phyloP scores from a whole-genome alignment of 2,329 filamentous ascomycete genomes.

The Colletotrichum aenigma region DNA sequence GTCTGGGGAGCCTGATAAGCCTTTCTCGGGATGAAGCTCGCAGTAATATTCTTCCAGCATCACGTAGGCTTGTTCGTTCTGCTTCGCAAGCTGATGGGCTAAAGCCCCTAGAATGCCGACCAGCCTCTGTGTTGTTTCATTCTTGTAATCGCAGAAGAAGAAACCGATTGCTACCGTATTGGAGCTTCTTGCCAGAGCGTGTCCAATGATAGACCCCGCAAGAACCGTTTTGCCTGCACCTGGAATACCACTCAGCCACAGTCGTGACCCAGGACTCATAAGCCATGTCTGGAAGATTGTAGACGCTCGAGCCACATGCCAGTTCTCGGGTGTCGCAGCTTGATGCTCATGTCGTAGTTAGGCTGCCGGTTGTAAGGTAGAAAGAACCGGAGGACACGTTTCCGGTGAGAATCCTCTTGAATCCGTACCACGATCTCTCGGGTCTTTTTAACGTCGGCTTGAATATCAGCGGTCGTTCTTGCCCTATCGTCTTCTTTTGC shows the following conservation, averaged over 20 bases:
- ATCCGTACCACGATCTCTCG: not conserved
- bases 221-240: conserved; percentile 1
- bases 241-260: not conserved
- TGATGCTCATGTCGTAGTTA: not conserved
- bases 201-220: not conserved
- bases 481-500: not conserved
- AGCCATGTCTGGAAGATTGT: not conserved
- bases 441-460: not conserved
- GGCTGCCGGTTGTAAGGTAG: not conserved
- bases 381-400: not conserved
- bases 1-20: not conserved
- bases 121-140: not conserved
- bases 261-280: accelerated
- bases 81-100: not conserved
- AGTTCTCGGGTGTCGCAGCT: not conserved
- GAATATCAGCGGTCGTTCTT: accelerated
- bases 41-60: not conserved
- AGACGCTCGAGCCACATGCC: not conserved
- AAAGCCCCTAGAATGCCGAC: not conserved
- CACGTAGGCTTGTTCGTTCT: not conserved
- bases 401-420: accelerated
- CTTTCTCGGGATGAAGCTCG: not conserved
- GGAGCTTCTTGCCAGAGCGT: not conserved
- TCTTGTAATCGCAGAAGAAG: conserved; percentile 13
- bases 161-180: not conserved